phyloP scores from a whole-genome alignment of 2,329 filamentous ascomycete species.

The Alternaria dauci region DNA sequence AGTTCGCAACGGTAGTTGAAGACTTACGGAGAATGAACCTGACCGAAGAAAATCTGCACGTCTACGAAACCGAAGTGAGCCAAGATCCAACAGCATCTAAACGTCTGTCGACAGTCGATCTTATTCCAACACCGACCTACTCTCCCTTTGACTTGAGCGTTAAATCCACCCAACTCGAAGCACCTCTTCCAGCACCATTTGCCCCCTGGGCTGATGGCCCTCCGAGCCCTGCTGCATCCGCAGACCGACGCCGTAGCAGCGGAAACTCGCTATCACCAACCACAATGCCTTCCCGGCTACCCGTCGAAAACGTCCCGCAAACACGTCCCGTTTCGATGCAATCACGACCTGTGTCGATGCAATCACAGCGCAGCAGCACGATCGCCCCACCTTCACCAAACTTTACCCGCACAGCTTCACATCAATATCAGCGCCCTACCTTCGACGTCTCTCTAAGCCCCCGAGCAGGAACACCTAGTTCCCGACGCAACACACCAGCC shows the following conservation, averaged over 20 bases:
- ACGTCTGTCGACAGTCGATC: constrained; percentile 21
- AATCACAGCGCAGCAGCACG: constrained; percentile 20
- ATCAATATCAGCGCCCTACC: constrained; percentile 6
- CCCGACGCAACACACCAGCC: constrained; percentile 29
- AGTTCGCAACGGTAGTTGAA: constrained; percentile 19
- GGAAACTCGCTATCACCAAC: constrained; percentile 23
- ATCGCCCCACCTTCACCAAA: constrained; percentile 1
- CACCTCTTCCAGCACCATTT: constrained; percentile 31
- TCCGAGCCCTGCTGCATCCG: constrained; percentile 30
- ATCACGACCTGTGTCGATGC: constrained; percentile 20
- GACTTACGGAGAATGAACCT: constrained; percentile 24
- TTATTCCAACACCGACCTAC: constrained; percentile 34
- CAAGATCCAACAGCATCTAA: constrained; percentile 12
- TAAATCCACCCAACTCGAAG: constrained; percentile 13
- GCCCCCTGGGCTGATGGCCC: constrained; percentile 34
- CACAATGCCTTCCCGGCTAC: constrained; percentile 13
- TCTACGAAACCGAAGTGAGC: constrained; percentile 17
- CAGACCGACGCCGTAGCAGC: constrained; percentile 23
- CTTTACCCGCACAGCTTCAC: constrained; percentile 19
- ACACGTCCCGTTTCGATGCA: constrained; percentile 25
- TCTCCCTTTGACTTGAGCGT: constrained; percentile 28
- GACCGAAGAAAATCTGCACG: constrained; percentile 24
- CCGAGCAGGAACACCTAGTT: constrained; percentile 12
- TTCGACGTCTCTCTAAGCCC: constrained; percentile 11
- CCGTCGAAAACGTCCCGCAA: constrained; percentile 17